Base-by-base conservation (phyloP, 345 rosid genomes). In the Anastatica hierochuntica region DNA sequence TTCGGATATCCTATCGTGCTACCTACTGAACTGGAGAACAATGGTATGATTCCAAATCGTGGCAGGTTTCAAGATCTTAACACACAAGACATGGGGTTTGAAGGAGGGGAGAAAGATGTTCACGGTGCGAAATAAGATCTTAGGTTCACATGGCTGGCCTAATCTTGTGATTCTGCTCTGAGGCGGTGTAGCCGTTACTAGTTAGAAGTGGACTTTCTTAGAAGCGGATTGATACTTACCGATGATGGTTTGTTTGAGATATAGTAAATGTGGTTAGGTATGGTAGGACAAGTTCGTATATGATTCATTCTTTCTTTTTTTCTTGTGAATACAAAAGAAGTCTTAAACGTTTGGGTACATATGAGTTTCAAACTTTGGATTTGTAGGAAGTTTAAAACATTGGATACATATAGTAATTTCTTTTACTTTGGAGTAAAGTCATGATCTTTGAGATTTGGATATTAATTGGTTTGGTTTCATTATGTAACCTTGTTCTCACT, bases 1-100 rank as follows among this genome's bases (percentile, higher is more conserved):
- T 67, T 14, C 46, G 66, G 48, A 17, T 49, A 45, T 49, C 56
- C 56, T 42, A 57, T 53, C n/a, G n/a, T n/a, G n/a, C n/a, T n/a
- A n/a, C n/a, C n/a, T n/a, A n/a, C n/a, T n/a, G n/a, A n/a, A n/a
- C n/a, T n/a, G 40, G 63, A 69, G 15, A 15, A 24, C 31, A 58
- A 23, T 24, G 19, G 31, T 17, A 6, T 58, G 13, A 64, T 33
- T 18, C 34, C 43, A 12, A 58, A 62, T 35, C 31, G n/a, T 26
- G 7, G 0, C 5, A 24, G 20, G 43, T 62, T 66, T 33, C 14
- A 62, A 14, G 48, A 66, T 39, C 36, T 47, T 21, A 57, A 53
- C 14, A 20, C 62, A 21, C 7, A 24, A 0, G 54, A 52, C 41
- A 40, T 59, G 26, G 58, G 35, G 5, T 40, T 30, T 37, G 24